Percentiles rank a stretch among this genome's conserved stretches.
Evolutionary conservation across 2,329 filamentous ascomycete genomes (phyloP).

Genomic region (Rachicladosporium sp.): DNA sequence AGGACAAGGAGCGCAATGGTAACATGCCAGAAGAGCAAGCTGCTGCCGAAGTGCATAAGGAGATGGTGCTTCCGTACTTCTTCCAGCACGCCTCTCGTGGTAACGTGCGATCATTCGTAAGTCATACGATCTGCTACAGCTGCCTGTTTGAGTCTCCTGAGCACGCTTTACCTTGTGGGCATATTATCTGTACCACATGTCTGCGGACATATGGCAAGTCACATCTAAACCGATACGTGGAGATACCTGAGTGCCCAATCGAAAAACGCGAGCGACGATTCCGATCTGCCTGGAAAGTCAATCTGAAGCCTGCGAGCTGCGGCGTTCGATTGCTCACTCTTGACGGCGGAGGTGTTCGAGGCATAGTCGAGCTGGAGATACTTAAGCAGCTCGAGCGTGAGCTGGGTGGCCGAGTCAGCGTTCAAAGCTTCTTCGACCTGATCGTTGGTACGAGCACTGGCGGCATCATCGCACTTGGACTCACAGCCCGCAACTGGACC

Average conservation of each 20-base stretch:
- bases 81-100: slow-evolving; percentile 10
- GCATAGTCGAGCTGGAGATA: slow-evolving; percentile 34
- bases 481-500: slow-evolving; percentile 27
- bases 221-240: slow-evolving; percentile 1
- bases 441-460: slow-evolving; percentile 36
- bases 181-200: slow-evolving; percentile 30
- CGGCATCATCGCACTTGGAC: slow-evolving; percentile 32
- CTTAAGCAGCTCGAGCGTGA: slow-evolving; percentile 28
- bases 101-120: slow-evolving; percentile 16
- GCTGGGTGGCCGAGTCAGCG: slow-evolving; percentile 24
- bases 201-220: slow-evolving; percentile 19
- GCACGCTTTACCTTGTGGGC: slow-evolving; percentile 31
- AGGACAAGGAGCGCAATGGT: neutral
- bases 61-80: slow-evolving; percentile 12
- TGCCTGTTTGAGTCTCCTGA: slow-evolving; percentile 30
- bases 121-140: slow-evolving; percentile 32
- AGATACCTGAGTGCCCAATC: slow-evolving; percentile 17
- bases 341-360: slow-evolving; percentile 32
- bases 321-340: slow-evolving; percentile 28
- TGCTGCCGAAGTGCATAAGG: slow-evolving; percentile 8
- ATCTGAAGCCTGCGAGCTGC: slow-evolving; percentile 23
- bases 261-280: slow-evolving; percentile 3
- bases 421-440: slow-evolving; percentile 38
- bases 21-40: slow-evolving; percentile 6
- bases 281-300: slow-evolving; percentile 6